These are phyloP conservation scores for Salix brachista DNA, from an alignment of 345 rosid species.

Conservation along the genomic window DNA sequence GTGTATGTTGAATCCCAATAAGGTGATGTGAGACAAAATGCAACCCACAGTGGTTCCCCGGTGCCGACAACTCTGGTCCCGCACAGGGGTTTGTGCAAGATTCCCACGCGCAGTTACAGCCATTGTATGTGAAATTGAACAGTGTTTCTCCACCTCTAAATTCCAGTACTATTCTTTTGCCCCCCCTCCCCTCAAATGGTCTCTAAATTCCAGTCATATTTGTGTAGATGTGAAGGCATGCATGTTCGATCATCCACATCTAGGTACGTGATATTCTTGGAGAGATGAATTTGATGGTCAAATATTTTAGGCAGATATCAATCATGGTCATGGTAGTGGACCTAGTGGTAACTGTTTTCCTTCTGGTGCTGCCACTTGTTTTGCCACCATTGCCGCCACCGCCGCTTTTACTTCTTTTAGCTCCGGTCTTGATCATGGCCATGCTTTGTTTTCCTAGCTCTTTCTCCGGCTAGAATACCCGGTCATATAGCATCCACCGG, in stretches of 20 bases:
- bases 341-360: slow-evolving; percentile 8
- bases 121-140: too few relatives aligned
- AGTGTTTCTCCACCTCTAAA: too few relatives aligned
- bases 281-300: background rate
- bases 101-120: too few relatives aligned
- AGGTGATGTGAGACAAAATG: too few relatives aligned
- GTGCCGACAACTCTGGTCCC: too few relatives aligned
- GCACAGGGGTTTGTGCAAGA: too few relatives aligned
- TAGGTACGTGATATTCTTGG: background rate
- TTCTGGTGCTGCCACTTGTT: slow-evolving; percentile 25
- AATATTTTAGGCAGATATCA: background rate
- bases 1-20: too few relatives aligned
- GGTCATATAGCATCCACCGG: background rate
- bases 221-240: background rate
- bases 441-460: slow-evolving; percentile 24
- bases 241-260: background rate
- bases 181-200: too few relatives aligned
- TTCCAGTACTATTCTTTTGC: too few relatives aligned
- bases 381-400: slow-evolving; percentile 30
- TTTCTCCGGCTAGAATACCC: slow-evolving; percentile 5
- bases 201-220: too few relatives aligned
- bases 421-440: slow-evolving; percentile 26
- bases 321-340: slow-evolving; percentile 13
- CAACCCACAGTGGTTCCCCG: too few relatives aligned
- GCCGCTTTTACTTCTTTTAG: slow-evolving; percentile 15